phyloP scores from a whole-genome alignment of 306 rosid species.

The Malus fusca region DNA sequence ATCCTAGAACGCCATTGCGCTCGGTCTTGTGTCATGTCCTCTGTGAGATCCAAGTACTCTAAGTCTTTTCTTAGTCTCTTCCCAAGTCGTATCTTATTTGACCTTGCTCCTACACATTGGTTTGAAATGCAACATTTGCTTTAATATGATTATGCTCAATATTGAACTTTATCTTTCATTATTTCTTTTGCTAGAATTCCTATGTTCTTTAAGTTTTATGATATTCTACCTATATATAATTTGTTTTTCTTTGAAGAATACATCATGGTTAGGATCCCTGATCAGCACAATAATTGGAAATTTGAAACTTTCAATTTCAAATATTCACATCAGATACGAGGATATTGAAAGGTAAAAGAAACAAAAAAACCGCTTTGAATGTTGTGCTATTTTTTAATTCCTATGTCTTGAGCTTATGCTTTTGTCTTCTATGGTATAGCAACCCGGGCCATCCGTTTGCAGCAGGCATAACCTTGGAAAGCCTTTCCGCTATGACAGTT shows the following conservation, averaged over 20 bases:
- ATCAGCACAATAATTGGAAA: conserved; percentile 89
- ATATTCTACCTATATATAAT: background rate
- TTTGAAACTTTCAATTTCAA: conserved; percentile 88
- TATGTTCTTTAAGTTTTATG: background rate
- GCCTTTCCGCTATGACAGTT: conserved; percentile 81
- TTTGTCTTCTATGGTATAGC: conserved; percentile 51
- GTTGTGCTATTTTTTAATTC: background rate
- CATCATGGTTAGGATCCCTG: conserved; percentile 95
- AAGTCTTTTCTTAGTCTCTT: too few species aligned
- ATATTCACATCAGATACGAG: conserved; percentile 92
- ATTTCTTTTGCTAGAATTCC: background rate
- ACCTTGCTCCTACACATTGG: background rate
- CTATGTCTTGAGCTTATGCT: conserved; percentile 13
- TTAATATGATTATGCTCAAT: background rate
- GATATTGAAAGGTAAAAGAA: conserved; percentile 74
- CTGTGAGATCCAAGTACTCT: too few species aligned
- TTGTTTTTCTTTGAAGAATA: conserved; percentile 43
- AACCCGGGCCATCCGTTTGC: conserved; percentile 94
- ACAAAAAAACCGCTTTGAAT: background rate
- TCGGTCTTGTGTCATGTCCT: too few species aligned
- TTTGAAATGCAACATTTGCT: background rate
- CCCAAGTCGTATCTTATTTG: background rate
- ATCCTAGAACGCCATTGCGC: too few species aligned
- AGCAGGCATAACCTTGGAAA: conserved; percentile 84
- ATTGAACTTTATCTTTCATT: background rate